Conservation (phyloP, 768 basidiomycete species). For the Leccinum pellstonianum region DNA sequence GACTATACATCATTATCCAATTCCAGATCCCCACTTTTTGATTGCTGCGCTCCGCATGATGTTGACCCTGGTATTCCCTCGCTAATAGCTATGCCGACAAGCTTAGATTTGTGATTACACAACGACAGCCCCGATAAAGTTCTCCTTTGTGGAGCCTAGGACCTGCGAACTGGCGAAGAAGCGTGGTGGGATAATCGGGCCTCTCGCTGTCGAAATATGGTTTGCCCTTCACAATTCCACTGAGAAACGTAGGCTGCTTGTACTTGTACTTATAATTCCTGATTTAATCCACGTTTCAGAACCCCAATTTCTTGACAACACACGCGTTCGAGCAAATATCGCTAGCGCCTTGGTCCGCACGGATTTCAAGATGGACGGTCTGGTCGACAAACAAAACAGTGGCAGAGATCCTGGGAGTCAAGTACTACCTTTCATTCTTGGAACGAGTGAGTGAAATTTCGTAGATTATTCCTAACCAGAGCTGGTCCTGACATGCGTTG, state of each 20-base stretch:
- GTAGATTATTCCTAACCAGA: background rate
- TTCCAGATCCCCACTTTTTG: slow-evolving; percentile 11
- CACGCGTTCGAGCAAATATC: slow-evolving; percentile 16
- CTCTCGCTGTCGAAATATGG: slow-evolving; percentile 23
- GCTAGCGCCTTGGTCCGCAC: slow-evolving; percentile 16
- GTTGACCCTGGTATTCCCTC: slow-evolving; percentile 3
- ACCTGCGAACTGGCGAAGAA: slow-evolving; percentile 15
- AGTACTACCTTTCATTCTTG: slow-evolving; percentile 15
- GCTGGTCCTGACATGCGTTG: background rate
- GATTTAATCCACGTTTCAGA: slow-evolving; percentile 2
- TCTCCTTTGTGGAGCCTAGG: slow-evolving; percentile 11
- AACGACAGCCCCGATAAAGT: background rate
- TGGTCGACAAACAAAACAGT: background rate
- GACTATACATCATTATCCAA: background rate
- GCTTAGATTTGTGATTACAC: no score
- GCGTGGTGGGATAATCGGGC: slow-evolving; percentile 11
- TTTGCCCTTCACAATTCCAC: slow-evolving; percentile 12
- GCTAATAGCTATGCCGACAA: no score
- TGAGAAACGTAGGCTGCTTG: slow-evolving; percentile 4
- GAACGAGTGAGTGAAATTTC: slow-evolving; percentile 14
- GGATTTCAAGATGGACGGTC: background rate
- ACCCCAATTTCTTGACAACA: slow-evolving; percentile 4
- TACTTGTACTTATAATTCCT: background rate
- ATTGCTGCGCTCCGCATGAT: slow-evolving; percentile 22
- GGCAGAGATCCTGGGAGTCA: background rate